These are phyloP conservation scores for Kurtzmaniella natalensis DNA, from an alignment of 1,139 yeast species.

Conservation along the genomic window DNA sequence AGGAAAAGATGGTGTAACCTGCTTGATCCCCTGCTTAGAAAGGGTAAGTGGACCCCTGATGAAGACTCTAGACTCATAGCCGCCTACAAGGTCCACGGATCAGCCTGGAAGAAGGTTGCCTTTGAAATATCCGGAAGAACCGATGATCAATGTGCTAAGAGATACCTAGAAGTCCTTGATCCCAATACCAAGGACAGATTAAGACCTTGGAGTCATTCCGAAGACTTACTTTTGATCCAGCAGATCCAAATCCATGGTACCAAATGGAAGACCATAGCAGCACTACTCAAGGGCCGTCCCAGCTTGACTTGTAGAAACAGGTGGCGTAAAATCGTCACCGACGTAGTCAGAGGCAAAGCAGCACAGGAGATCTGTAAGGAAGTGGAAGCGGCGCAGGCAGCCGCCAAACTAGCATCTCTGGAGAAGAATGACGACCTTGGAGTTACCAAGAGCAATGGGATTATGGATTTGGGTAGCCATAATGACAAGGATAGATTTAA, in stretches of 20 bases:
- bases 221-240: constrained; percentile 63
- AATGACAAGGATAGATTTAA: too few relatives aligned
- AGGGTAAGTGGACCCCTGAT: constrained; percentile 86
- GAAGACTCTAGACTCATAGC: constrained; percentile 67
- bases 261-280: constrained; percentile 81
- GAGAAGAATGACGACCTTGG: neutral
- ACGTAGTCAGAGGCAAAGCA: constrained; percentile 63
- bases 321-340: constrained; percentile 83
- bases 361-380: constrained; percentile 29
- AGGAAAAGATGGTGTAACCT: constrained; percentile 77
- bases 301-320: constrained; percentile 87
- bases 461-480: neutral
- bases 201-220: constrained; percentile 76
- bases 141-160: constrained; percentile 91
- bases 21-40: constrained; percentile 72
- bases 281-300: constrained; percentile 72
- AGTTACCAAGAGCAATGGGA: neutral
- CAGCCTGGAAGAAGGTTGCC: constrained; percentile 85
- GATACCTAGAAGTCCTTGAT: constrained; percentile 85
- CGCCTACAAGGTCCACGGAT: constrained; percentile 67
- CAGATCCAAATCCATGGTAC: constrained; percentile 77
- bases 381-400: constrained; percentile 21
- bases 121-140: constrained; percentile 76
- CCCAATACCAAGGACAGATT: constrained; percentile 76
- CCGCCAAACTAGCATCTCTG: neutral